Evolutionary conservation across 1,284 basidiomycete genomes (phyloP), one percentile per base, ranked within the genome.

Genomic region (Austroboletus novae-zelandiae): DNA sequence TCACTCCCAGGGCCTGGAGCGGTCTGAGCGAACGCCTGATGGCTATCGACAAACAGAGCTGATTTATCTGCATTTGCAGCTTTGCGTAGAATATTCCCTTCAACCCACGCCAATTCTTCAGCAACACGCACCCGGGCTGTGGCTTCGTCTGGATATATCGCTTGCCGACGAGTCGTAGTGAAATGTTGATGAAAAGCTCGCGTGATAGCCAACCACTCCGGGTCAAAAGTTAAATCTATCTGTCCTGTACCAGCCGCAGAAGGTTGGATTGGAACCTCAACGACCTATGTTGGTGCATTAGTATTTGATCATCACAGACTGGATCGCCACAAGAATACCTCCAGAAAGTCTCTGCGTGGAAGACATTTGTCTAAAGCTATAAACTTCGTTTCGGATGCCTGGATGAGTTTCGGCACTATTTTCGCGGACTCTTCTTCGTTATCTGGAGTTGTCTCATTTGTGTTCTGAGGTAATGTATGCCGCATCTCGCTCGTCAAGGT

Each of bases 341-440:
- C 93, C 5, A 99, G 77, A 65, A 94, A 97, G 45, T 90, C 81
- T 43, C 89, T 80, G 10, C 76, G 77, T 0, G 88, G 86, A 1
- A 94, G 78, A 61, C 94, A 98, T 68, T 99, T 98, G 72, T 97
- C 94, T 4, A 99, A 74, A 1, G 96, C 94, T 11, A 99, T 71
- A 69, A 99, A 99, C 46, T 77, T 80, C 0, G 96, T 98, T 55
- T 64, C 54, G 27, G 57, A 60, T 30, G 60, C 61, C 9, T 67
- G 64, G 4, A 70, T 60, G 9, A 65, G 63, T 2, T 64, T 63
- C 4, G 72, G 71, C 3, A 64, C 65, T 5, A 63, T 61, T n/a
- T 66, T 71, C 13, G 76, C 73, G 7, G 71, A 61, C 5, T 73
- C 72, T 54, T 82, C 82, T 53, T 86, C 84, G 39, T 86, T 80